phyloP scores from a whole-genome alignment of 129 eudicot species.

The Daucus carota region DH1_v3.0 NC_030382.2:54390001-54390500 shows the following conservation, averaged over 20 bases:
- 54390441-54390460: background rate
- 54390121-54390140: background rate
- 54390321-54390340: conserved; percentile 12
- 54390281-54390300: conserved; percentile 5
- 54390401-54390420: conserved; percentile 7
- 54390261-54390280: conserved; percentile 10
- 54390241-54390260: conserved; percentile 5
- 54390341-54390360: conserved; percentile 9
- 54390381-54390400: conserved; percentile 9
- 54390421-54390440: conserved; percentile 7
- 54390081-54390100: background rate
- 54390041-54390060: too few species aligned
- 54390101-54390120: background rate
- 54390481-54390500: conserved; percentile 7
- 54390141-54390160: background rate
- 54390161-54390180: background rate
- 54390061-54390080: too few species aligned
- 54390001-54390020: too few species aligned
- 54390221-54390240: background rate
- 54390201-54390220: background rate
- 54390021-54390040: too few species aligned
- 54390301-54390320: conserved; percentile 15
- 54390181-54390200: background rate
- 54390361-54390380: conserved; percentile 8
- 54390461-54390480: conserved; percentile 8